Evolutionary conservation across 495 filamentous ascomycete genomes (phyloP), one percentile per base, ranked within the genome.

Genomic region (Penicillium pulvis): DNA sequence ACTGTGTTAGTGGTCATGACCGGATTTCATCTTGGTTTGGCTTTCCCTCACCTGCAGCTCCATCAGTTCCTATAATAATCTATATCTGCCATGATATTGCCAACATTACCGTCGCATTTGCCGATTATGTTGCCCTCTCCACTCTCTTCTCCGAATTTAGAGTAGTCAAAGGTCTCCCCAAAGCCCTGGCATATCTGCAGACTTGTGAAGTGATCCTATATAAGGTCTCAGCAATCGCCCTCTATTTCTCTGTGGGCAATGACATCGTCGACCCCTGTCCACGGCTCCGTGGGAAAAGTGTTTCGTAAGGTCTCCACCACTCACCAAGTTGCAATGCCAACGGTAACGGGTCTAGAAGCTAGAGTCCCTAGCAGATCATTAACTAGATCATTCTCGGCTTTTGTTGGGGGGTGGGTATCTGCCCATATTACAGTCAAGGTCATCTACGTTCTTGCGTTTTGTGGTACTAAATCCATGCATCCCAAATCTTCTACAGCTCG

Each of bases 131-230:
- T 63, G 80, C 86, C 65, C 85, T 89, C 67, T 88, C 90, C 74
- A 81, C 75, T 45, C 85, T 91, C 65, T 87, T 88, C 66, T 83
- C 84, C 47, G 88, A 92, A 67, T 82, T 90, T 74, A 80, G 83
- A 61, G 80, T 82, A 0, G 83, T 85, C 2, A 62, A 67, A n/a
- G 81, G 87, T 60, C 88, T 80, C 57, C 74, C 75, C n/a, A 87
- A 86, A 69, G 78, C 87, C 3, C 80, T 90, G 43, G 75, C 75
- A 35, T 57, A 81, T 24, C 81, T 88, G 5, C 85, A 87, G 33
- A 46, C 79, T 44, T 80, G 80, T 36, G 85, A 88, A 62, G 86
- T 84, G 42, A 57, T 82, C 58, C 77, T 91, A 41, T 91, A 92
- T 68, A 85, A 83, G 20, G 45, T 88, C 33, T 82, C 86, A 2